Evolutionary conservation across 2,329 filamentous ascomycete genomes (phyloP), one percentile per base, ranked within the genome.

Genomic region (Phialemonium atrogriseum): DNA sequence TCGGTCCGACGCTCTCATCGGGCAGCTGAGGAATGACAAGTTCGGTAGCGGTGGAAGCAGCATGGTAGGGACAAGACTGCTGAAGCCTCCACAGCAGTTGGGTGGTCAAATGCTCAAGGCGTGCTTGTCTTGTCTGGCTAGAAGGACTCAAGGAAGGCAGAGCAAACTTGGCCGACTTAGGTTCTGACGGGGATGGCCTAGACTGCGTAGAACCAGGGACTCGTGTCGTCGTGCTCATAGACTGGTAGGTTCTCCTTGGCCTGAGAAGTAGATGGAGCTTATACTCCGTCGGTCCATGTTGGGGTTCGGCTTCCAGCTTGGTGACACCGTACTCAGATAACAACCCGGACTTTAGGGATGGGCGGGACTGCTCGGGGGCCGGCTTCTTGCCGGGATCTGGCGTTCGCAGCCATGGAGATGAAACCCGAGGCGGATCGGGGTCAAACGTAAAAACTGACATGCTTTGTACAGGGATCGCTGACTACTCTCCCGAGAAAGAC

Each of bases 391-490:
- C 56, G 17, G 59, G 43, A 24, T 64, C 63, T 23, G 66, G 62
- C 1, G 78, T 70, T 9, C 68, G 75, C 31, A 81, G 71, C 91
- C 91, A 98, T 11, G 91, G 91, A 12, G 89, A 96, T 10, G 84
- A 81, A 21, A 96, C 86, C 54, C 84, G 70, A 2, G 85, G 84
- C 27, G 87, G 85, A 43, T 94, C 82, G 3, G 85, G 79, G 40
- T 95, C 86, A 53, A 84, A 98, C 0, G 89, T 95, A 55, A 98
- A 98, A 45, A 98, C 85, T 10, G 89, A 95, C 36, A 91, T 89
- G 84, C 91, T n/a, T n/a, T n/a, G n/a, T n/a, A n/a, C n/a, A n/a
- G n/a, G n/a, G n/a, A n/a, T n/a, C n/a, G n/a, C n/a, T n/a, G n/a
- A n/a, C n/a, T n/a, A n/a, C n/a, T n/a, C n/a, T n/a, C n/a, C n/a